These are phyloP conservation scores for Porcisia hertigi DNA, from an alignment of 208 protist species.

Conservation along the genomic window DNA sequence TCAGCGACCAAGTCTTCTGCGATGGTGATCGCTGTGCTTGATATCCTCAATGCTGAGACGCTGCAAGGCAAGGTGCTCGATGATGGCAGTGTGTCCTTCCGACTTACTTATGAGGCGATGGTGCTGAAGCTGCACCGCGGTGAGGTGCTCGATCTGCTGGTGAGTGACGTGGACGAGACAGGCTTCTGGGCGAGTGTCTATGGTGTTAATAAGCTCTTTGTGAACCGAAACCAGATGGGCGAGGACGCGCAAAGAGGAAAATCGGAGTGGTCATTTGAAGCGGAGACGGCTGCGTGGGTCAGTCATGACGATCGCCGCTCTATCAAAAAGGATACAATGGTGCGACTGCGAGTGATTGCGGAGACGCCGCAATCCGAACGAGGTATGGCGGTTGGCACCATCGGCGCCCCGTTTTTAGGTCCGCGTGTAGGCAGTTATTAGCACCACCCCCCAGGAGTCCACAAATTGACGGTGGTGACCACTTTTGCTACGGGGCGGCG, in stretches of 20 bases:
- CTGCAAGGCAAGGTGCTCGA: constrained; percentile 82
- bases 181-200: constrained; percentile 78
- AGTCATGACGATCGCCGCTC: constrained; percentile 60
- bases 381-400: constrained; percentile 70
- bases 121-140: constrained; percentile 84
- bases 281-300: constrained; percentile 66
- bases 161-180: constrained; percentile 63
- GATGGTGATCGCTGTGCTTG: constrained; percentile 75
- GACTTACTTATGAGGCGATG: constrained; percentile 78
- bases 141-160: constrained; percentile 84
- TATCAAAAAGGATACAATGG: constrained; percentile 65
- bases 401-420: constrained; percentile 65
- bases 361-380: constrained; percentile 80
- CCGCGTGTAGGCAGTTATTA: constrained; percentile 40
- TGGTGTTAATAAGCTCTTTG: constrained; percentile 77
- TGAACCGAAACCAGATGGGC: constrained; percentile 73
- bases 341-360: constrained; percentile 78
- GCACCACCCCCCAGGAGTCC: not conserved
- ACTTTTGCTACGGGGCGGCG: not conserved
- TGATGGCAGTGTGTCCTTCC: constrained; percentile 75
- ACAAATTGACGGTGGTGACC: not conserved
- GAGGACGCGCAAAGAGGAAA: constrained; percentile 21
- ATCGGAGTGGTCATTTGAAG: constrained; percentile 63
- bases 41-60: constrained; percentile 71
- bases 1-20: constrained; percentile 65